Percentiles rank a stretch among this genome's conserved stretches.
phyloP scores from a whole-genome alignment of 1,284 basidiomycete genomes.

The Boletus smithii region DNA sequence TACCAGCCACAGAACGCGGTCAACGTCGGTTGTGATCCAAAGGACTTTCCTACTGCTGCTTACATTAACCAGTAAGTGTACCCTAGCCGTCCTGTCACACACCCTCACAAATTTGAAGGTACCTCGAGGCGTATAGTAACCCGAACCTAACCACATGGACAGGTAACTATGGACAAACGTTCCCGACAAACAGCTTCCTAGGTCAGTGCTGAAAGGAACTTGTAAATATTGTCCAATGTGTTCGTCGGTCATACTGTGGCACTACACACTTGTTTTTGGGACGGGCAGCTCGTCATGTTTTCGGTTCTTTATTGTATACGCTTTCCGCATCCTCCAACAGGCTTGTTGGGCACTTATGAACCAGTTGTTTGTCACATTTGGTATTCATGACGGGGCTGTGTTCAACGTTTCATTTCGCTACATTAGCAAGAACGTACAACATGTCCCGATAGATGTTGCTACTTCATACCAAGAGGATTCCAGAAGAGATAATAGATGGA shows the following conservation, averaged over 20 bases:
- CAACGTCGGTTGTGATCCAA: constrained; percentile 83
- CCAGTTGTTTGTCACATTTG: constrained; percentile 2
- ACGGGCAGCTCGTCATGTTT: constrained; percentile 13
- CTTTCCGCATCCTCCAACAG: constrained; percentile 8
- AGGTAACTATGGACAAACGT: constrained; percentile 55
- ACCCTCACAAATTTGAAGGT: constrained; percentile 37
- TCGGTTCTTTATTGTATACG: constrained; percentile 24
- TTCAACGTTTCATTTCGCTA: constrained; percentile 14
- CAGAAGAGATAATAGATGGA: constrained; percentile 11
- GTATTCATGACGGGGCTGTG: not conserved
- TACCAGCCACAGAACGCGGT: constrained; percentile 68
- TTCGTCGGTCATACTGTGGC: constrained; percentile 10
- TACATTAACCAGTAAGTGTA: constrained; percentile 67
- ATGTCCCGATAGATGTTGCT: constrained; percentile 27
- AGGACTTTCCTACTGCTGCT: constrained; percentile 68
- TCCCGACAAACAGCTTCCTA: constrained; percentile 57
- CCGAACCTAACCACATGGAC: constrained; percentile 59
- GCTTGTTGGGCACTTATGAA: too few relatives aligned
- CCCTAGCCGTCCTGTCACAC: not conserved
- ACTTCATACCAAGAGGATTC: constrained; percentile 17
- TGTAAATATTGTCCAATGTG: constrained; percentile 7
- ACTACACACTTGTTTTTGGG: constrained; percentile 11
- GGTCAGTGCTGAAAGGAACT: constrained; percentile 44
- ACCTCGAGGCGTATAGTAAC: constrained; percentile 51
- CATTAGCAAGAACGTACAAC: constrained; percentile 31